Evolutionary conservation across 2,329 filamentous ascomycete genomes (phyloP).

Genomic region (Geosmithia flava): DNA sequence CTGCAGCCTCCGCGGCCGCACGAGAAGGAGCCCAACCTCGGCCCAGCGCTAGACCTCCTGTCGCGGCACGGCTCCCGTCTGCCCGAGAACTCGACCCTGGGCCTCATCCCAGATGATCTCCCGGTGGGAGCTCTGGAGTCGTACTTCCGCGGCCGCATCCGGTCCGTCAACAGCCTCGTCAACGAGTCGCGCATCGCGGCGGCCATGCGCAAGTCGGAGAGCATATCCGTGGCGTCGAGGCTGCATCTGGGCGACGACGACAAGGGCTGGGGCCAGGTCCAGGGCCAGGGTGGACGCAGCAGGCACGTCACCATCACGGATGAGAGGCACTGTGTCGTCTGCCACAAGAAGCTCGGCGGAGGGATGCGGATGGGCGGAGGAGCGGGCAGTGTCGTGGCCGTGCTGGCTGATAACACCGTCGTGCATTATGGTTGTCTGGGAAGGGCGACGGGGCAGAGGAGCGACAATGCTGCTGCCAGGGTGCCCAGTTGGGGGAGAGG

Average conservation of each 20-base stretch:
- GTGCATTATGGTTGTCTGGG: conserved; percentile 72
- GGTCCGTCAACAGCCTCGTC: conserved; percentile 69
- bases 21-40: conserved; percentile 46
- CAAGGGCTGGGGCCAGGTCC: conserved; percentile 12
- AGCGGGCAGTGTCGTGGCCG: conserved; percentile 70
- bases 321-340: conserved; percentile 82
- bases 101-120: conserved; percentile 71
- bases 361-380: conserved; percentile 58
- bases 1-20: conserved; percentile 67
- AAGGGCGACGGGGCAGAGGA: conserved; percentile 25
- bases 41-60: conserved; percentile 75
- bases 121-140: conserved; percentile 70
- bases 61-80: conserved; percentile 85
- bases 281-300: conserved; percentile 38
- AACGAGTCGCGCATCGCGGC: conserved; percentile 71
- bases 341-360: conserved; percentile 76
- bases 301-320: conserved; percentile 71
- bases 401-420: conserved; percentile 71
- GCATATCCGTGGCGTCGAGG: conserved; percentile 62
- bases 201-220: conserved; percentile 64
- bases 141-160: conserved; percentile 86
- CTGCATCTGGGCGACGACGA: conserved; percentile 62
- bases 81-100: conserved; percentile 74
- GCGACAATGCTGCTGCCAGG: conserved; percentile 11
- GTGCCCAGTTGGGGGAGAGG: conserved; percentile 23